These are phyloP conservation scores for Aspergillus haitiensis DNA, from an alignment of 495 filamentous ascomycete species.

Conservation along the genomic window DNA sequence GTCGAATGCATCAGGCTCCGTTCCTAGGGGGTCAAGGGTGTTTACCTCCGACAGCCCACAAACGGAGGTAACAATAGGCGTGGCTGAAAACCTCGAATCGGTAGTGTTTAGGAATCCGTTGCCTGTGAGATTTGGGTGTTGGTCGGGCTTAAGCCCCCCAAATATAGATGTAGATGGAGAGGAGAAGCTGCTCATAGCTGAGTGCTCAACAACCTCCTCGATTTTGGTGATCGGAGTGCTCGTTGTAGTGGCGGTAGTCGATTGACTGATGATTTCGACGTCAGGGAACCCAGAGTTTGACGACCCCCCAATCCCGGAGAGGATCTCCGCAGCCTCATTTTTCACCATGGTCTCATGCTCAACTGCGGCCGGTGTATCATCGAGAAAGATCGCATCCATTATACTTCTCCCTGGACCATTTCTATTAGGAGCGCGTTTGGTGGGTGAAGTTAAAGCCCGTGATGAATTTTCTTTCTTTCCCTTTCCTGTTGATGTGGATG, in stretches of 20 bases:
- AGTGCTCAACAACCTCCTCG: not conserved
- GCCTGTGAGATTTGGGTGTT: not conserved
- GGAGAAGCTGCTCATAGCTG: not conserved
- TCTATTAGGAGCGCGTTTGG: not conserved
- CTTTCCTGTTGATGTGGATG: constrained; percentile 13
- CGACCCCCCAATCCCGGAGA: constrained; percentile 3
- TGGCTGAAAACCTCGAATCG: not conserved
- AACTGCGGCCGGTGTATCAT: constrained; percentile 12
- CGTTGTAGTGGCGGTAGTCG: not conserved
- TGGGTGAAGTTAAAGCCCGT: not conserved
- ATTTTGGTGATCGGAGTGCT: constrained; percentile 1
- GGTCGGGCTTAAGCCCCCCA: not conserved
- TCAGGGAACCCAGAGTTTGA: not conserved
- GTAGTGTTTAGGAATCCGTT: not conserved
- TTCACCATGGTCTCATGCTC: constrained; percentile 5
- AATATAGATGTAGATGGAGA: not conserved
- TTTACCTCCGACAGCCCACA: not conserved
- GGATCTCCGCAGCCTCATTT: constrained; percentile 9
- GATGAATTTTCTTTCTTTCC: not conserved
- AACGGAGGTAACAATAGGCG: not conserved
- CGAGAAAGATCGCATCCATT: constrained; percentile 25
- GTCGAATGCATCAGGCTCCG: not conserved
- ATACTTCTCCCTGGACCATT: not conserved
- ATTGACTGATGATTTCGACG: not conserved
- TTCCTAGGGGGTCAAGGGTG: not conserved